Conservation (phyloP, 768 basidiomycete species). For the Suillus subluteus region DNA sequence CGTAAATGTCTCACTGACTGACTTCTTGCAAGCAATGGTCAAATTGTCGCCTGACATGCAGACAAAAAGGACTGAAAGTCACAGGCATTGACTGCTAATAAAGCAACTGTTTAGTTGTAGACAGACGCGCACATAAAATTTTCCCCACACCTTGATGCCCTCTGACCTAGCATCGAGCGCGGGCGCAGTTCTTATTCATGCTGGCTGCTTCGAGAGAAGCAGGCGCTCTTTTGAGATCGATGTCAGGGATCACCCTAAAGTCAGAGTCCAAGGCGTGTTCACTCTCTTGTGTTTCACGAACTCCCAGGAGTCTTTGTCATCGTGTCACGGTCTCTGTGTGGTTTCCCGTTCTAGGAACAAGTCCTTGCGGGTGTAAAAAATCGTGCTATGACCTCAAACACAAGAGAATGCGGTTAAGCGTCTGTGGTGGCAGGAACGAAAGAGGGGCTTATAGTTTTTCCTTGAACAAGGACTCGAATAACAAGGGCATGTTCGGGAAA, state of each 20-base stretch:
- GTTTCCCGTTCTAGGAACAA: constrained; percentile 7
- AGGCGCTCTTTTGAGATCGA: background rate
- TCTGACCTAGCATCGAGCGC: background rate
- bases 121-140: background rate
- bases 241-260: constrained; percentile 2
- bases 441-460: constrained; percentile 8
- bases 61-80: background rate
- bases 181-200: background rate
- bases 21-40: background rate
- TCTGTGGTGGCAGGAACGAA: constrained; percentile 3
- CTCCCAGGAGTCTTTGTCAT: background rate
- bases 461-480: background rate
- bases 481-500: background rate
- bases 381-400: background rate
- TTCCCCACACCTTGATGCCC: background rate
- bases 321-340: background rate
- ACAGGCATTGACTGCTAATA: background rate
- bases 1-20: constrained; percentile 1
- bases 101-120: background rate
- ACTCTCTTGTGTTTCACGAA: constrained; percentile 1
- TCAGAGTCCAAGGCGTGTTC: background rate
- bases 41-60: background rate
- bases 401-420: background rate
- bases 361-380: background rate
- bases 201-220: background rate